These are phyloP conservation scores for Didymella arachidicola DNA, from an alignment of 2,329 filamentous ascomycete genomes.

Conservation along the genomic window DNA sequence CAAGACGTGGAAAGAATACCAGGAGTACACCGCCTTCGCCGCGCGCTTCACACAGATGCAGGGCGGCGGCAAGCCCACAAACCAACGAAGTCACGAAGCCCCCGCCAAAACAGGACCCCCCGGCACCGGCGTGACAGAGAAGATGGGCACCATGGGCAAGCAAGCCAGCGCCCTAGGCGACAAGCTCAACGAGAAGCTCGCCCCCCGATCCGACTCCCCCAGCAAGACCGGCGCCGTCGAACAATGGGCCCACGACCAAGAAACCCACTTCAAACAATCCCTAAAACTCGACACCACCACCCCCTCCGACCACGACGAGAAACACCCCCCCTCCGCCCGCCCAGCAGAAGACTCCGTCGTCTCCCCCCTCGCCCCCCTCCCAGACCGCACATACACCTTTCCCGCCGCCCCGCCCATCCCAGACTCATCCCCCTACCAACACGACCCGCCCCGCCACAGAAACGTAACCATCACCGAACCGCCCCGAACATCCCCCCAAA, in stretches of 20 bases:
- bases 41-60: conserved; percentile 76
- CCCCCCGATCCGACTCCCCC: conserved; percentile 28
- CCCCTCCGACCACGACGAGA: conserved; percentile 39
- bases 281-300: conserved; percentile 34
- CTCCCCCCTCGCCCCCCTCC: conserved; percentile 36
- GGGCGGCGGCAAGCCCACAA: conserved; percentile 61
- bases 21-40: conserved; percentile 79
- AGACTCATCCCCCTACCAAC: conserved; percentile 21
- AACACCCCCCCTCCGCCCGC: conserved; percentile 33
- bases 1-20: conserved; percentile 90
- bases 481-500: conserved; percentile 7
- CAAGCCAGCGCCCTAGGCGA: conserved; percentile 39
- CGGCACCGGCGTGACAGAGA: conserved; percentile 49
- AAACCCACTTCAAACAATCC: conserved; percentile 33
- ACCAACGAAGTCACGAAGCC: conserved; percentile 57
- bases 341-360: conserved; percentile 43
- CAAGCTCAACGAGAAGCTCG: conserved; percentile 42
- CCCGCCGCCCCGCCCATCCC: conserved; percentile 48
- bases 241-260: conserved; percentile 52
- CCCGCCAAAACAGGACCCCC: conserved; percentile 59
- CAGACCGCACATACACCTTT: conserved; percentile 39
- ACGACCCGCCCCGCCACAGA: conserved; percentile 37
- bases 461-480: conserved; percentile 50
- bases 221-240: conserved; percentile 42
- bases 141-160: conserved; percentile 36